A percentile compares a stretch with the other conserved stretches of the same genome.
These are phyloP conservation scores for Aspergillus conjunctus DNA, from an alignment of 495 filamentous ascomycete genomes.

Conservation along the genomic window DNA sequence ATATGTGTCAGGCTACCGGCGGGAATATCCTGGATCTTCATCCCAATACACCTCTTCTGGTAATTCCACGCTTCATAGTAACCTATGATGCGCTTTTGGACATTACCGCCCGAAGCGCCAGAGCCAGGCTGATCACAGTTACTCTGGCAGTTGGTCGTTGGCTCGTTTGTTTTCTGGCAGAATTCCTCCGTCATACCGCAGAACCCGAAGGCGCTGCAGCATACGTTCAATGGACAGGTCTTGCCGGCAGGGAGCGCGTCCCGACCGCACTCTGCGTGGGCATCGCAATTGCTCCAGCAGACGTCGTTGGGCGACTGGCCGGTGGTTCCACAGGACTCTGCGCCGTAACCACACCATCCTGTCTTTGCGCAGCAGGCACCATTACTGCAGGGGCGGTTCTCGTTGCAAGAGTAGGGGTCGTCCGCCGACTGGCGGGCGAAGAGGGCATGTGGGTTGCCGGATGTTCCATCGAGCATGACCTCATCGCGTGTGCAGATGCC, in stretches of 20 bases:
- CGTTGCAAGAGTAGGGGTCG: conserved; percentile 1
- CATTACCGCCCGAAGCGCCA: background rate
- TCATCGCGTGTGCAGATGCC: background rate
- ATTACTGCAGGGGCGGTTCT: conserved; percentile 8
- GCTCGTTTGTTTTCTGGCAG: conserved; percentile 29
- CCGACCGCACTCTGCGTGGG: conserved; percentile 36
- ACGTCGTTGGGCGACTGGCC: conserved; percentile 13
- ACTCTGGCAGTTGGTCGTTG: conserved; percentile 18
- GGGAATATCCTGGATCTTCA: conserved; percentile 12
- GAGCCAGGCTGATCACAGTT: conserved; percentile 18
- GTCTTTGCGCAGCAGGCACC: conserved; percentile 12
- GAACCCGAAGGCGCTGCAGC: conserved; percentile 33
- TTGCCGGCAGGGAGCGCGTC: conserved; percentile 23
- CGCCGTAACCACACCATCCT: conserved; percentile 13
- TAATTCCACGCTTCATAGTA: conserved; percentile 20
- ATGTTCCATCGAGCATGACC: background rate
- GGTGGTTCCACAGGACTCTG: conserved; percentile 6
- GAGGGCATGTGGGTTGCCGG: background rate
- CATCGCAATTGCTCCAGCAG: conserved; percentile 33
- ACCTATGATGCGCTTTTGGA: conserved; percentile 2
- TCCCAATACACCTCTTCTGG: conserved; percentile 2
- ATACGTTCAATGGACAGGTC: conserved; percentile 35
- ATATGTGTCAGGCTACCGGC: conserved; percentile 17
- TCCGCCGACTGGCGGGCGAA: background rate
- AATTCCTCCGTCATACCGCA: conserved; percentile 48